Evolutionary conservation across 257 asterid genomes (phyloP).

Genomic region (Cruciata laevipes): DNA sequence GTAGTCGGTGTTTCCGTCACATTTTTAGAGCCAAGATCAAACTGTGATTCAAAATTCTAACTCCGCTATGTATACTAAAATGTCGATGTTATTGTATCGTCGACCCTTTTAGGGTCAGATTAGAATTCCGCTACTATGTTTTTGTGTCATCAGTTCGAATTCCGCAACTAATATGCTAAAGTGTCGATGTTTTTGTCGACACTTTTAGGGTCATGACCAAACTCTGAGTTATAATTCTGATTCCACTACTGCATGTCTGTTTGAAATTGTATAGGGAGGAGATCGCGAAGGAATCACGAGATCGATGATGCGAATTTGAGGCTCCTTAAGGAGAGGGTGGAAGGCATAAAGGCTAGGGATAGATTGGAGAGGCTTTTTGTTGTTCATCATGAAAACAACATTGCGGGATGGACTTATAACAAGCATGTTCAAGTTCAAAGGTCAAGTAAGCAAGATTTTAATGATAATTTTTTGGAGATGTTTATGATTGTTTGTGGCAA

Average conservation of each 20-base stretch:
- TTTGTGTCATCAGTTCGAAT: too few species aligned
- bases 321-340: constrained; percentile 38
- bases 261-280: constrained; percentile 11
- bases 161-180: too few species aligned
- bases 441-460: neutral
- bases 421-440: constrained; percentile 5
- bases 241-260: neutral
- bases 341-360: constrained; percentile 35
- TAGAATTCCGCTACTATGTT: too few species aligned
- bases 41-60: too few species aligned
- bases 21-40: too few species aligned
- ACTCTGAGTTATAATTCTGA: too few species aligned
- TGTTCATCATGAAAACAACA: constrained; percentile 1
- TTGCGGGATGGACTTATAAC: neutral
- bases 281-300: constrained; percentile 26
- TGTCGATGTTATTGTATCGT: too few species aligned
- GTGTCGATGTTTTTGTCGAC: neutral
- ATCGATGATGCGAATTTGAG: constrained; percentile 44
- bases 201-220: too few species aligned
- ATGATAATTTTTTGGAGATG: constrained; percentile 21
- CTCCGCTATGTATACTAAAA: too few species aligned
- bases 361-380: constrained; percentile 31
- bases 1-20: too few species aligned
- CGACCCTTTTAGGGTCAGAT: too few species aligned
- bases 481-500: constrained; percentile 24